Evolutionary conservation across 768 basidiomycete genomes (phyloP).

Genomic region (Ramaria rubella): DNA sequence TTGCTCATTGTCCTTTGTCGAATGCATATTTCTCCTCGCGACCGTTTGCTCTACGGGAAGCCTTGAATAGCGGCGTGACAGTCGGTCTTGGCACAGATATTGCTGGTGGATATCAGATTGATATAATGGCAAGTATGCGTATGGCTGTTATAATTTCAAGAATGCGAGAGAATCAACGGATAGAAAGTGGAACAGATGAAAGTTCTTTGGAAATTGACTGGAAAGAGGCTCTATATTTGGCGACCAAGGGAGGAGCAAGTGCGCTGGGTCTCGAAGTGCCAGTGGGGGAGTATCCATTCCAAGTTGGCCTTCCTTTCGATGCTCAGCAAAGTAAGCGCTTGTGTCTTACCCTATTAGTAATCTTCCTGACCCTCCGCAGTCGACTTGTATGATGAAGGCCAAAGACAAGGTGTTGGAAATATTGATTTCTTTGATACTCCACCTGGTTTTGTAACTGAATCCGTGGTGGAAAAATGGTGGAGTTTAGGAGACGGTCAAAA

Average conservation of each 20-base stretch:
- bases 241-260: slow-evolving; percentile 70
- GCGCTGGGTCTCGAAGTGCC: slow-evolving; percentile 54
- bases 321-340: slow-evolving; percentile 65
- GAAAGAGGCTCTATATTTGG: slow-evolving; percentile 76
- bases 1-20: slow-evolving; percentile 86
- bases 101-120: slow-evolving; percentile 77
- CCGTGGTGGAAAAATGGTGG: slow-evolving; percentile 87
- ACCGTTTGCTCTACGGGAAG: slow-evolving; percentile 65
- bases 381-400: slow-evolving; percentile 36
- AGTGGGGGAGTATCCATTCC: slow-evolving; percentile 42
- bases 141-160: slow-evolving; percentile 67
- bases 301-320: slow-evolving; percentile 61
- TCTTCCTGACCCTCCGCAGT: slow-evolving; percentile 30
- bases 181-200: slow-evolving; percentile 18
- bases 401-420: slow-evolving; percentile 44
- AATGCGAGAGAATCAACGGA: slow-evolving; percentile 52
- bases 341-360: background rate
- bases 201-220: slow-evolving; percentile 56
- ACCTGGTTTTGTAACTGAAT: slow-evolving; percentile 26
- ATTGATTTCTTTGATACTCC: slow-evolving; percentile 62
- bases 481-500: slow-evolving; percentile 70
- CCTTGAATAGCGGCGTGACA: slow-evolving; percentile 51
- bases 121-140: slow-evolving; percentile 77
- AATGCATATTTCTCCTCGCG: slow-evolving; percentile 80
- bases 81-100: slow-evolving; percentile 84